Evolutionary conservation across 192 early-diverging fungal species (phyloP).

Genomic region (Coemansia pectinata): DNA sequence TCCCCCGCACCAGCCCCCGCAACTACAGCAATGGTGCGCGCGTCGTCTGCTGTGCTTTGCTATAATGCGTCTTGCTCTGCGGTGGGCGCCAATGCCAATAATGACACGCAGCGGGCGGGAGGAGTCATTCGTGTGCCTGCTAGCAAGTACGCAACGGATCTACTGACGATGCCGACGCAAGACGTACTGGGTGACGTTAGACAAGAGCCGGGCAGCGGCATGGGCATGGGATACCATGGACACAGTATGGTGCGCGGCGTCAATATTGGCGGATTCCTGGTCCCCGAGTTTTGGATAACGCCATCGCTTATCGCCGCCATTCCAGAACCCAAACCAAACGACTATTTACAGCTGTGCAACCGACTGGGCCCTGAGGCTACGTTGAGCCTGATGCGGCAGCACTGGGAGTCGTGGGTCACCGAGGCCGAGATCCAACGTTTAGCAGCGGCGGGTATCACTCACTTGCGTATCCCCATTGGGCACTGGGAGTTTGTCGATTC

Average conservation of each 20-base stretch:
- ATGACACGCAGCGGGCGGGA: neutral
- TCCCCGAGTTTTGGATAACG: constrained; percentile 65
- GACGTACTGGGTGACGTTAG: constrained; percentile 27
- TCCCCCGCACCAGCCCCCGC: neutral
- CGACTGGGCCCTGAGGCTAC: constrained; percentile 50
- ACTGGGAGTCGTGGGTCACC: constrained; percentile 62
- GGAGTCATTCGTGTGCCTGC: constrained; percentile 20
- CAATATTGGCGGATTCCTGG: constrained; percentile 62
- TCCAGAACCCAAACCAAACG: constrained; percentile 50
- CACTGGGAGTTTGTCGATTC: constrained; percentile 63
- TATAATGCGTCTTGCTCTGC: neutral
- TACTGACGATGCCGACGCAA: constrained; percentile 11
- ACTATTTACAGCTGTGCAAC: constrained; percentile 53
- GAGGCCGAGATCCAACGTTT: constrained; percentile 57
- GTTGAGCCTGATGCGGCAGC: constrained; percentile 30
- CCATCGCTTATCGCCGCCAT: constrained; percentile 47
- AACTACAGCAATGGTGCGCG: neutral
- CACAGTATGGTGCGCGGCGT: constrained; percentile 56
- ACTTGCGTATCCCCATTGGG: constrained; percentile 62
- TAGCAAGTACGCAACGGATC: neutral
- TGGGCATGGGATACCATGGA: constrained; percentile 43
- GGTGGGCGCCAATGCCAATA: neutral
- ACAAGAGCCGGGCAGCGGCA: constrained; percentile 33
- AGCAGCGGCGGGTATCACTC: constrained; percentile 54
- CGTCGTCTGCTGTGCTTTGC: neutral